Evolutionary conservation across 805 yeast genomes (phyloP), one percentile per base, ranked within the genome.

Genomic region (Yamadazyma kitorensis): DNA sequence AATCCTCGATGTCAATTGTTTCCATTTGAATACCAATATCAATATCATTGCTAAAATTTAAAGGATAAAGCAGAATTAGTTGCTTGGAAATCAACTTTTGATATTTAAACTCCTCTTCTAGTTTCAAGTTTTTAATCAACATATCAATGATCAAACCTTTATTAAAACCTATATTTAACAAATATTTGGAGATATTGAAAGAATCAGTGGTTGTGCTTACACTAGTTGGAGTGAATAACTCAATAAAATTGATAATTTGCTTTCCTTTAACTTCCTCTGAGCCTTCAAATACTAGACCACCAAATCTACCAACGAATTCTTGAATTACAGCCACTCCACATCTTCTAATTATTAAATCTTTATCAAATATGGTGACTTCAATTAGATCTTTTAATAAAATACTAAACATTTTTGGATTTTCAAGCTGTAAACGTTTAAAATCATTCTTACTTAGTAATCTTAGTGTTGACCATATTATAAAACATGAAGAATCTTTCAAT

Each of bases 271-370:
- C 26, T 3, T 28, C 39, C 2, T 21, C 44, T 10, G 47, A 46
- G 4, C 44, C 32, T 3, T 39, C 43, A 48, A 78, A 59, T 17
- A 68, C 37, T 19, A 37, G 20, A 9, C 58, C 59, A 1, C 85
- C 85, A 51, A 78, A 80, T 23, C 97, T 61, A 0, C 98, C 98
- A 3, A 86, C 53, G 11, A 83, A 67, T 49, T 89, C 98, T 51
- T 89, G 97, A 5, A 89, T 48, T 0, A 93, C 91, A 1, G 97
- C 96, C 4, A 86, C 68, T 1, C 89, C 81, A 12, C 96, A 89
- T 37, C 94, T 66, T 36, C 96, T 67, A 5, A 88, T 74, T 39
- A 80, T 70, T 13, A 86, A 61, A 35, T 88, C 96, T 15, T 68
- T 61, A 52, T 89, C 98, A 50, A 82, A 81, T 31, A 86, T 67